Evolutionary conservation across 1,139 yeast genomes (phyloP), one percentile per base, ranked within the genome.

Genomic region (Trichomonascaceae sp.): DNA sequence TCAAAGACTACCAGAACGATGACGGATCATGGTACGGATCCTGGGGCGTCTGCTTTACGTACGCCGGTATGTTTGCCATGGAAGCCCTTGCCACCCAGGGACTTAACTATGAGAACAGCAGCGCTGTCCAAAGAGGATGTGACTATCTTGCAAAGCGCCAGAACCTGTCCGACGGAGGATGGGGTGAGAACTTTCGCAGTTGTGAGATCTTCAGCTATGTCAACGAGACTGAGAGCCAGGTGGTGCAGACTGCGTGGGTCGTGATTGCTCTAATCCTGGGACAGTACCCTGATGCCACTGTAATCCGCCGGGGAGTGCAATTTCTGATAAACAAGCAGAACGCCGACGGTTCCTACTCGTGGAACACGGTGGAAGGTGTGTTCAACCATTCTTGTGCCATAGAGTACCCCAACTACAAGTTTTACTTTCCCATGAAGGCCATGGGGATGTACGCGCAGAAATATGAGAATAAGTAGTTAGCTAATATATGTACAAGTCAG

Each of bases 11-110:
- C 2, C 98, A 92, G 56, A 63, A 67, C 30, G 51, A 54, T 0
- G 95, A 89, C 54, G 99, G 99, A 0, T 76, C 94, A 6, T 92
- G 98, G 97, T 92, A 87, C 54, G 99, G 99, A 1, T 76, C 87
- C 29, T 92, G 99, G 99, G 99, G 98, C 29, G 78, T 92, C 8
- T 92, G 99, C 52, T 85, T 70, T 52, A 82, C 96, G 0, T 92
- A 92, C 57, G 97, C 98, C 0, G 80, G 89, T 1, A 92, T 92
- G 98, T 92, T 92, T 69, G 98, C 99, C 0, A 59, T 89, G 22
- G 99, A 92, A 48, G 97, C 98, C 0, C 64, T 89, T 34, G 63
- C 72, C 27, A 71, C 92, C 2, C 77, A 78, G 17, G 82, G 78
- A 1, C 67, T 68, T 40, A 62, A 55, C 2, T 89, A 84, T 51